Conservation (phyloP, 208 protist species). For the Acanthamoeba polyphaga region DNA sequence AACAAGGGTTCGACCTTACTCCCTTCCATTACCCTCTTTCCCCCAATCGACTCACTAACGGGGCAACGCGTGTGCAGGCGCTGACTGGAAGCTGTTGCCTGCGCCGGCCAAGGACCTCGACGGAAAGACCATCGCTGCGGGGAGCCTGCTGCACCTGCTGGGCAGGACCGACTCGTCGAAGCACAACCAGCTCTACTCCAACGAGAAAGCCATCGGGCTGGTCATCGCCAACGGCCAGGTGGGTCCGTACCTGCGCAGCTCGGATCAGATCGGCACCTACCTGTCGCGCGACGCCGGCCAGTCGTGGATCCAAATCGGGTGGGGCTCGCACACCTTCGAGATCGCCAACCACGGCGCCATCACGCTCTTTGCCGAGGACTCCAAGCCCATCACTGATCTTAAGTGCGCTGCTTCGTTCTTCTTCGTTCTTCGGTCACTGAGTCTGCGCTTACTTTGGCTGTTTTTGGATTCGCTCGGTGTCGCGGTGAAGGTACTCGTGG, state of each 20-base stretch:
- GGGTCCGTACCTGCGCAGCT: neutral
- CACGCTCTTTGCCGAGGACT: slow-evolving; percentile 8
- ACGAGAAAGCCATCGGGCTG: slow-evolving; percentile 25
- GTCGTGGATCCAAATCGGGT: slow-evolving; percentile 32
- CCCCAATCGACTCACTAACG: neutral
- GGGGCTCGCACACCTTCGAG: slow-evolving; percentile 37
- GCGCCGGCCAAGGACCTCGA: neutral
- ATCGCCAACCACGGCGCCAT: slow-evolving; percentile 60
- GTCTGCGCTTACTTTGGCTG: neutral
- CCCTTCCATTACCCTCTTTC: no score
- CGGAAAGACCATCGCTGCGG: neutral
- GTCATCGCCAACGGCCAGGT: slow-evolving; percentile 56
- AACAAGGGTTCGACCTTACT: neutral
- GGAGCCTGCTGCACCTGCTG: slow-evolving; percentile 15
- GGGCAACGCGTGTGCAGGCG: neutral
- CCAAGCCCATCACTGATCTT: neutral
- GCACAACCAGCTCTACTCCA: slow-evolving; percentile 52
- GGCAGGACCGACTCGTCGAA: slow-evolving; percentile 42
- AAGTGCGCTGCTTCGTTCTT: neutral
- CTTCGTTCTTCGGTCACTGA: neutral
- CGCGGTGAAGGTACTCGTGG: slow-evolving; percentile 15
- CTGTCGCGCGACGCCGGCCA: slow-evolving; percentile 55
- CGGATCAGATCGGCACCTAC: neutral
- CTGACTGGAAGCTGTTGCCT: neutral
- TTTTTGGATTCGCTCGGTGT: neutral